A percentile compares a stretch with the other conserved stretches of the same genome.
Conservation (phyloP, 176 grass and related monocot genomes). For the Cenchrus purpureus region DNA sequence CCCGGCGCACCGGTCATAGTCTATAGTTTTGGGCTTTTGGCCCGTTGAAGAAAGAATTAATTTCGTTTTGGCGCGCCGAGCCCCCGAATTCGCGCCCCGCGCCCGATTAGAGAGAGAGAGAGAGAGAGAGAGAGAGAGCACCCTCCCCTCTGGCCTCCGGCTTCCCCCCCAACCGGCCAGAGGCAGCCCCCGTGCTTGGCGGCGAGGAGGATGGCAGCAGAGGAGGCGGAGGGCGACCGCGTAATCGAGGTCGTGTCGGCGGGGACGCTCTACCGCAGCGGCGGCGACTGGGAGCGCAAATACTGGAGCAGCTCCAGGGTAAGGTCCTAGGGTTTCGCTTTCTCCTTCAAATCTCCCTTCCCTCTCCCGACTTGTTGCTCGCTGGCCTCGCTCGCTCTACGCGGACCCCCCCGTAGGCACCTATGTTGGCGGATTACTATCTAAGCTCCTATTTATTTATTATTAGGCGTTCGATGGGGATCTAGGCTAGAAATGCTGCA, state of each 20-base stretch:
- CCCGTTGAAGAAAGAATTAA: background rate
- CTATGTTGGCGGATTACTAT: background rate
- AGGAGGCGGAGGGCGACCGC: slow-evolving; percentile 45
- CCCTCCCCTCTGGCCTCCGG: background rate
- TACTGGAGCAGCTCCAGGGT: slow-evolving; percentile 98
- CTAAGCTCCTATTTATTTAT: background rate
- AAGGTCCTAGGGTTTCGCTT: slow-evolving; percentile 10
- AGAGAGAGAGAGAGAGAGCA: background rate
- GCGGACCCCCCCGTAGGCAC: background rate
- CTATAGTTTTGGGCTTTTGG: background rate
- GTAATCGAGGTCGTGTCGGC: slow-evolving; percentile 76
- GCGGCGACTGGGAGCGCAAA: slow-evolving; percentile 76
- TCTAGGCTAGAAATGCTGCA: background rate
- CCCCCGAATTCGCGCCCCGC: background rate
- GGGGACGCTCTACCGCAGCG: slow-evolving; percentile 56
- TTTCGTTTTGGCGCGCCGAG: slow-evolving; percentile 19
- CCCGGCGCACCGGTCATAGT: too few relatives aligned
- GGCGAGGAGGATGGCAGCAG: slow-evolving; percentile 14
- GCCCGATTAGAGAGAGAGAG: background rate
- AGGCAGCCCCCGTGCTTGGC: background rate
- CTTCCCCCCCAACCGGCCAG: background rate
- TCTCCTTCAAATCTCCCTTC: background rate
- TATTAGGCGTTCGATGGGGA: background rate
- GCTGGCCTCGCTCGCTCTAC: background rate
- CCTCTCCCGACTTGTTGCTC: background rate